Evolutionary conservation across 2,329 filamentous ascomycete genomes (phyloP).

Genomic region (Arthrobotrys conoides): DNA sequence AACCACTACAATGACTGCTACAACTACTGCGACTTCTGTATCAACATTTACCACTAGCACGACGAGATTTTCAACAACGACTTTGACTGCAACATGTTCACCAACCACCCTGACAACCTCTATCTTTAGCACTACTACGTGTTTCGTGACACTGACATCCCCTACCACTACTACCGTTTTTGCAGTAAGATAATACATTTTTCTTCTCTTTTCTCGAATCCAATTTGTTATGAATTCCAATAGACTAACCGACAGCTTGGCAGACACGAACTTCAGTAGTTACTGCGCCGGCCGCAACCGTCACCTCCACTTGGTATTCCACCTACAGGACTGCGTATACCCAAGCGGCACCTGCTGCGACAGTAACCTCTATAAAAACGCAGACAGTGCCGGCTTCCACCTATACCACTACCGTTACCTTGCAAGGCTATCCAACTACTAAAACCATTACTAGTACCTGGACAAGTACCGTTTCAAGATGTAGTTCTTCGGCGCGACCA

Average conservation of each 20-base stretch:
- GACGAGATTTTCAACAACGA: background rate
- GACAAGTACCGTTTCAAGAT: constrained; percentile 19
- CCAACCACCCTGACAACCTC: background rate
- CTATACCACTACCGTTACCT: constrained; percentile 5
- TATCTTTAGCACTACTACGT: background rate
- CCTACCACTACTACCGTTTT: background rate
- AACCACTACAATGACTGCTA: constrained; percentile 17
- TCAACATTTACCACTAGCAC: constrained; percentile 1
- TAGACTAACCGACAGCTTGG: background rate
- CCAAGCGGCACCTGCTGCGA: background rate
- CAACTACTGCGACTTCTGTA: background rate
- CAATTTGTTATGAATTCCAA: background rate
- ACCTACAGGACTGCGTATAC: background rate
- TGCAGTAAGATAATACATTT: constrained; percentile 9
- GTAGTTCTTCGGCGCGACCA: background rate
- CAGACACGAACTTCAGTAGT: background rate
- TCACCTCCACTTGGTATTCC: background rate
- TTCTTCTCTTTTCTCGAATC: background rate
- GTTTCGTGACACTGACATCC: background rate
- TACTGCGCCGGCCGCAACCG: background rate
- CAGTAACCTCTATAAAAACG: background rate
- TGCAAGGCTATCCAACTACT: background rate
- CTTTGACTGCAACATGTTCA: constrained; percentile 14
- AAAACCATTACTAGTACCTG: constrained; percentile 1
- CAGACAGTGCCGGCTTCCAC: background rate